Evolutionary conservation across 2,329 filamentous ascomycete species (phyloP), one percentile per base, ranked within the genome.

Genomic region (Aureobasidium sp.): DNA sequence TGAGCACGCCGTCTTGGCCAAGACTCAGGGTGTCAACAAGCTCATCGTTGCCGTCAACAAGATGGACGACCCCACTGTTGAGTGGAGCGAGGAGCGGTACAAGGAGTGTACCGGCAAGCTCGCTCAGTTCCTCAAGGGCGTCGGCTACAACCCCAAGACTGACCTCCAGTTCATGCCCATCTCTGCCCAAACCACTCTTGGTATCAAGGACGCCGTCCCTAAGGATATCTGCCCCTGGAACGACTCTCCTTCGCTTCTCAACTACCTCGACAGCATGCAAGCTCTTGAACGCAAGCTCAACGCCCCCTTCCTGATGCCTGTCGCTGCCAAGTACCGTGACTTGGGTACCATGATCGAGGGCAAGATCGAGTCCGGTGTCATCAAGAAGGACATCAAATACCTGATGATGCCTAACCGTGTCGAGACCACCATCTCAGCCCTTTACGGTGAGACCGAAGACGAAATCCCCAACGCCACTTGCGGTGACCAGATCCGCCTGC

Each of bases 301-400:
- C 69, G 94, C 94, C 1, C 93, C 94, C 11, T 97, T 99, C 82
- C 97, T 99, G 94, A 97, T 99, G 92, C 90, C 94, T 9, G 83
- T 99, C 66, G 90, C 89, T 66, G 91, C 90, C 76, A 99, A 99
- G 78, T 99, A 97, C 80, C 85, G 89, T 69, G 95, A 99, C 73
- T 88, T 99, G 82, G 94, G 94, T 70, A 99, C 94, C 65, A 91
- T 99, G 84, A 85, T 97, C 45, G 95, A 99, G 78, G 94, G 94
- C 67, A 96, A 97, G 82, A 89, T 99, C 67, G 94, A 99, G 76
- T 89, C 92, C 19, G 93, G 91, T 73, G 89, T 97, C 50, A 82
- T 96, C 74, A 94, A 94, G 81, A 97, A 97, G 82, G 87, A 87
- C 64, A 86, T 88, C 78, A 85, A 77, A 64, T 85, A 96, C 71